These are phyloP conservation scores for Inonotus hispidus DNA, from an alignment of 1,284 basidiomycete species.

Conservation along the genomic window DNA sequence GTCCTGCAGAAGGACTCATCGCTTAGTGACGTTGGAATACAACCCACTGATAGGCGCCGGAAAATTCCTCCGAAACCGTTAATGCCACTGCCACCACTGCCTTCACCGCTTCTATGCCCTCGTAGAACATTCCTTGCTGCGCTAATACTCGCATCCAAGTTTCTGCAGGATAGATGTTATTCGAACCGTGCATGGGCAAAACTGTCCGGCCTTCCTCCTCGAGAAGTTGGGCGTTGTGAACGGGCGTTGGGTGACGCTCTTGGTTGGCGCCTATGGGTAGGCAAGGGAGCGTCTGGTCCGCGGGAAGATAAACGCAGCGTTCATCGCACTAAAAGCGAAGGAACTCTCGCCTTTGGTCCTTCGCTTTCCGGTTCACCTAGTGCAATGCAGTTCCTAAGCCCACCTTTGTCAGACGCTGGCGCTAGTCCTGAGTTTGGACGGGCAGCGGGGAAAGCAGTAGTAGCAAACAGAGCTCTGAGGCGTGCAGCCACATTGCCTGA, in stretches of 20 bases:
- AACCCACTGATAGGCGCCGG: slow-evolving; percentile 14
- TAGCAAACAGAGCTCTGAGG: slow-evolving; percentile 7
- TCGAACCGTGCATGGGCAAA: slow-evolving; percentile 92
- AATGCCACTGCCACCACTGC: slow-evolving; percentile 46
- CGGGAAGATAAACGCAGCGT: slow-evolving; percentile 33
- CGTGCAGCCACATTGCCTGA: slow-evolving; percentile 15
- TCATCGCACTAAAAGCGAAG: slow-evolving; percentile 39
- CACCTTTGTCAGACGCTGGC: slow-evolving; percentile 16
- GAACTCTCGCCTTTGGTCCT: slow-evolving; percentile 6
- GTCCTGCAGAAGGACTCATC: slow-evolving; percentile 11
- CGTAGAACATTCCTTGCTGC: slow-evolving; percentile 85
- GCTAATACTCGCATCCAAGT: slow-evolving; percentile 86
- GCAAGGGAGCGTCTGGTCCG: slow-evolving; percentile 40
- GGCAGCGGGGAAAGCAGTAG: background rate
- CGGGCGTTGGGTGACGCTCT: slow-evolving; percentile 74
- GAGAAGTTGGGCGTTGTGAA: slow-evolving; percentile 77
- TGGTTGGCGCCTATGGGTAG: slow-evolving; percentile 81
- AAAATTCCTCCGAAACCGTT: slow-evolving; percentile 29
- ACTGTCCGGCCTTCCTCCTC: slow-evolving; percentile 68
- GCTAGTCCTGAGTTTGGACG: slow-evolving; percentile 14
- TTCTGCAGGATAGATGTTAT: slow-evolving; percentile 89
- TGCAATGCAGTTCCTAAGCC: slow-evolving; percentile 11
- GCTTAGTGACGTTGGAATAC: background rate
- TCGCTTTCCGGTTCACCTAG: background rate
- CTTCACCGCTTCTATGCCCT: slow-evolving; percentile 80